Percentiles rank a stretch among this genome's conserved stretches.
Conservation (phyloP, 208 protist genomes). For the Trypanosomatidae sp. region DNA sequence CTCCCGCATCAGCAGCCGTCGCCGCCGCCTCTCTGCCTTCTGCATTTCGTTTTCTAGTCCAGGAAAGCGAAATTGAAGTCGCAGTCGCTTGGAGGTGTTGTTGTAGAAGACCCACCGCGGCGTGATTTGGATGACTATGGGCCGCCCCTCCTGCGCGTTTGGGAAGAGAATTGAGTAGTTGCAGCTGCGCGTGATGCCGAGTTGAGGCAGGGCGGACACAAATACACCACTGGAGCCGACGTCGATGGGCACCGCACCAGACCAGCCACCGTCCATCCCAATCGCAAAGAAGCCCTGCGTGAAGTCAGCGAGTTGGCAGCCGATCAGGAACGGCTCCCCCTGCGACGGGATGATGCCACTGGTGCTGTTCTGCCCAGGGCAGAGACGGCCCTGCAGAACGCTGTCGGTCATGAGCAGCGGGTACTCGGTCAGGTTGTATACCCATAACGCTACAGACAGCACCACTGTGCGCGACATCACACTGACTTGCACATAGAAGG, state of each 20-base stretch:
- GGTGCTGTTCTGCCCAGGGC: slow-evolving; percentile 51
- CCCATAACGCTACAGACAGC: slow-evolving; percentile 75
- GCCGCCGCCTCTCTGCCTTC: slow-evolving; percentile 25
- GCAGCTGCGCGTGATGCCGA: slow-evolving; percentile 68
- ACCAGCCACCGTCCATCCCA: slow-evolving; percentile 75
- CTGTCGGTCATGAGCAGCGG: slow-evolving; percentile 66
- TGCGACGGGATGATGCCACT: slow-evolving; percentile 79
- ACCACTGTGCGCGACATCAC: slow-evolving; percentile 69
- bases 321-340: slow-evolving; percentile 72
- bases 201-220: slow-evolving; percentile 33
- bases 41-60: slow-evolving; percentile 25
- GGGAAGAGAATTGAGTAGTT: slow-evolving; percentile 80
- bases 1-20: slow-evolving; percentile 16
- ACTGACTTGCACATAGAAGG: slow-evolving; percentile 68
- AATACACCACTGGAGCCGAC: slow-evolving; percentile 69
- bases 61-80: slow-evolving; percentile 56
- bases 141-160: slow-evolving; percentile 59
- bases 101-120: slow-evolving; percentile 82
- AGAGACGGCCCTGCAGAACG: slow-evolving; percentile 42
- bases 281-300: slow-evolving; percentile 56
- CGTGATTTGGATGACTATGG: slow-evolving; percentile 66
- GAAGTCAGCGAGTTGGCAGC: slow-evolving; percentile 53
- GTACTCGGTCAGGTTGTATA: slow-evolving; percentile 81
- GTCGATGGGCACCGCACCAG: slow-evolving; percentile 47
- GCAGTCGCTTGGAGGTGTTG: slow-evolving; percentile 59